Conservation (phyloP, 192 early-diverging fungal species). For the Coemansia sp. region DNA sequence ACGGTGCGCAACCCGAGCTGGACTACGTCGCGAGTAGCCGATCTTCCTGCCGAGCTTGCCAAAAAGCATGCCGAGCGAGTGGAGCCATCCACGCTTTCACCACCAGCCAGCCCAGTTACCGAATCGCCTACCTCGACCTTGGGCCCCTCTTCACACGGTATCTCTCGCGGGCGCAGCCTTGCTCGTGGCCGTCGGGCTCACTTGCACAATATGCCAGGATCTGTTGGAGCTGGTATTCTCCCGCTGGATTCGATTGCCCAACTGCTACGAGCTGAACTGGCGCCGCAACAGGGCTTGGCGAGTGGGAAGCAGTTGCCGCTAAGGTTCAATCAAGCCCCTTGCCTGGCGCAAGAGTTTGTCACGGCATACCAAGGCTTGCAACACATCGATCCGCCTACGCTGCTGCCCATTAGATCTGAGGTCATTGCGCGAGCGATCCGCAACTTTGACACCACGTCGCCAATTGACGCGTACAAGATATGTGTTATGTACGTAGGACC, state of each 20-base stretch:
- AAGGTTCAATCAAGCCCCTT: slow-evolving; percentile 41
- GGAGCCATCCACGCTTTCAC: slow-evolving; percentile 12
- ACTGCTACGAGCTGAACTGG: slow-evolving; percentile 47
- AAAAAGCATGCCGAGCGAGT: slow-evolving; percentile 33
- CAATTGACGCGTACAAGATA: slow-evolving; percentile 95
- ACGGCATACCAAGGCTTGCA: slow-evolving; percentile 71
- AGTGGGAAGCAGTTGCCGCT: slow-evolving; percentile 34
- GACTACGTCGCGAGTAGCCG: slow-evolving; percentile 63
- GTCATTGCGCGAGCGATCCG: slow-evolving; percentile 72
- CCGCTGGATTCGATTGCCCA: slow-evolving; percentile 34
- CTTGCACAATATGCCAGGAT: slow-evolving; percentile 13
- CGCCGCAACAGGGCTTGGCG: slow-evolving; percentile 11
- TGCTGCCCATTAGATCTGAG: slow-evolving; percentile 74
- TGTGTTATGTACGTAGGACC: slow-evolving; percentile 91
- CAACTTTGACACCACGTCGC: slow-evolving; percentile 84
- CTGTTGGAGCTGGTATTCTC: slow-evolving; percentile 19
- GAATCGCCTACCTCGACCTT: slow-evolving; percentile 54
- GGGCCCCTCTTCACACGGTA: slow-evolving; percentile 12
- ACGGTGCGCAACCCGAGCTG: slow-evolving; percentile 81
- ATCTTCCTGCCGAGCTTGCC: slow-evolving; percentile 45
- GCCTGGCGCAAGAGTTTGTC: slow-evolving; percentile 52
- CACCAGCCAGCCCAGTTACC: slow-evolving; percentile 28
- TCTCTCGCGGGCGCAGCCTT: slow-evolving; percentile 40
- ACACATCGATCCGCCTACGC: slow-evolving; percentile 57
- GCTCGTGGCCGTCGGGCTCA: slow-evolving; percentile 36